Evolutionary conservation across 2,329 filamentous ascomycete genomes (phyloP), one percentile per base, ranked within the genome.

Genomic region (Arthrobotrys musiformis): DNA sequence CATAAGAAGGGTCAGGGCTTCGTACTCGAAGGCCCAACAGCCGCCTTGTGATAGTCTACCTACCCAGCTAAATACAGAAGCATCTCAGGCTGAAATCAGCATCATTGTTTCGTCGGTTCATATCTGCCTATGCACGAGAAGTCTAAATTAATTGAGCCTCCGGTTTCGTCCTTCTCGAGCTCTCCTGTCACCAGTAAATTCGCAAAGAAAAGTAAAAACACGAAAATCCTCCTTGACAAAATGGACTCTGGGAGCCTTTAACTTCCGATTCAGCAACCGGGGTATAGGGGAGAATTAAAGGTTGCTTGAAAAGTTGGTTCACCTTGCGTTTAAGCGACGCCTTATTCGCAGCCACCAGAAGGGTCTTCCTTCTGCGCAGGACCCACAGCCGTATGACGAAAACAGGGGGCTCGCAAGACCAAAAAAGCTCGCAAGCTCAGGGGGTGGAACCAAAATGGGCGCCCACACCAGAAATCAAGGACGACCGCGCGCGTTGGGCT

Each of bases 261-360:
- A 62, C 63, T 48, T 75, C 70, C 70, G 70, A 58, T 35, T 19
- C 33, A 75, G 52, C 70, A 50, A 61, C 70, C 33, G 52, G 54
- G 54, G 61, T 58, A 26, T 56, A 56, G 37, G 44, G 40, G 66
- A 54, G 56, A 69, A 76, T 63, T 68, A 69, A 70, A 70, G 46
- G 48, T 56, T 40, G 52, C 50, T 44, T 46, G 52, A 13, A 33
- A 60, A 58, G 28, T 28, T 70, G 72, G 56, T 76, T 76, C 72
- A 70, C 69, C 72, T 76, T 76, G 64, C 72, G 72, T 50, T 70
- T 76, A 76, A 76, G 72, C 72, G 72, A 76, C 72, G 72, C 72
- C 72, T 76, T 76, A 76, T 76, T 76, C 58, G 72, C 64, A 70
- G 70, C 61, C 61, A 60, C 44, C 54, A 17, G 40, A 35, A 58